Base-by-base conservation (phyloP, 202 grass and related monocot genomes). In the Dendrocalamus latiflorus region DNA sequence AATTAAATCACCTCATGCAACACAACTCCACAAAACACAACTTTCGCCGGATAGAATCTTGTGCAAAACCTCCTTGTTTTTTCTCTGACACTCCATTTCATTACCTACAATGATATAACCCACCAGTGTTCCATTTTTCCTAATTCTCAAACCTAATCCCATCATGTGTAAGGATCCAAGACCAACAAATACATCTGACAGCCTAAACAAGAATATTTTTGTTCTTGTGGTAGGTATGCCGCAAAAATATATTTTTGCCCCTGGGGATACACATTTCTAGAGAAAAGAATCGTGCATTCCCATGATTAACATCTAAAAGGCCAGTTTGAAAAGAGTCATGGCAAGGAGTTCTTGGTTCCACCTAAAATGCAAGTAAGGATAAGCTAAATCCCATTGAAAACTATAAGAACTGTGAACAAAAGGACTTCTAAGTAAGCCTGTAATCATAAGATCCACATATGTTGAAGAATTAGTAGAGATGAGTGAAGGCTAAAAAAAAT, bases 281-380 rank as follows among this genome's bases (percentile, higher is more conserved):
- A 79, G 2, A 63, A 80, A 83, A 54, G 54, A 85, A 45, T 62
- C 44, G 6, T 74, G n/a, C 20, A 54, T 66, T 54, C 48, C 47
- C 44, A 56, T 6, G 65, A 57, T 36, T n/a, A 70, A 33, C 43
- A 85, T 39, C 43, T 9, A 11, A 70, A 25, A 53, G 18, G 65
- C 15, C 54, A 85, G 24, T 28, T 11, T 28, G n/a, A 59, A 57
- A 16, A n/a, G n/a, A n/a, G n/a, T n/a, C n/a, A n/a, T n/a, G n/a
- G n/a, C n/a, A n/a, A n/a, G n/a, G n/a, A n/a, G 24, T 47, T 70
- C 9, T 61, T 70, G n/a, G 33, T 66, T 22, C 16, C 36, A 83
- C 24, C 50, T 57, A 68, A n/a, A 17, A 49, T 30, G 65, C 9
- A 65, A 62, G 28, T n/a, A n/a, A n/a, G n/a, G n/a, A n/a, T 8